Conservation (phyloP, 1,284 basidiomycete species). For the Pascua sp. region DNA sequence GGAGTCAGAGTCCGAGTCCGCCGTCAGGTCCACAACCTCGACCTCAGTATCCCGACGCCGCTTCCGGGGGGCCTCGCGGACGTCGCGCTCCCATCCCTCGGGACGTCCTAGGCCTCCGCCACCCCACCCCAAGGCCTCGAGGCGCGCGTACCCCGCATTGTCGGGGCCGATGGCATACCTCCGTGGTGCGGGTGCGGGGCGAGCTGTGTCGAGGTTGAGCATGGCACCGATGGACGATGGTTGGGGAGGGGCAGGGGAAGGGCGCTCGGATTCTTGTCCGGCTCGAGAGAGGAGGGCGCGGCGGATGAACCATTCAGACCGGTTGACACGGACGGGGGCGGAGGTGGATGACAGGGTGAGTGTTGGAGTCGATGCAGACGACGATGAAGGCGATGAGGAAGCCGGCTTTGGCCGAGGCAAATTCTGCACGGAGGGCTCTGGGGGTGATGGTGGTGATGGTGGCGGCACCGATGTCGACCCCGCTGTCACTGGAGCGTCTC, state of each 20-base stretch:
- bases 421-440: neutral
- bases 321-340: slow-evolving; percentile 26
- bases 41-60: neutral
- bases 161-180: slow-evolving; percentile 43
- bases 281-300: slow-evolving; percentile 29
- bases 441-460: neutral
- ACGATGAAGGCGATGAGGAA: neutral
- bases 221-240: slow-evolving; percentile 30
- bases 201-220: slow-evolving; percentile 21
- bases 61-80: neutral
- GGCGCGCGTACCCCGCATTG: slow-evolving; percentile 41
- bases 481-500: neutral
- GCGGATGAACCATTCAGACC: slow-evolving; percentile 46
- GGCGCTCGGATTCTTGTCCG: slow-evolving; percentile 2
- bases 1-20: slow-evolving; percentile 8
- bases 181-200: slow-evolving; percentile 4
- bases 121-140: slow-evolving; percentile 38
- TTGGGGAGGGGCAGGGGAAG: slow-evolving; percentile 5
- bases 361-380: neutral
- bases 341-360: neutral
- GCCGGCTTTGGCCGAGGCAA: neutral
- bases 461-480: neutral
- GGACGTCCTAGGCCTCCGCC: slow-evolving; percentile 43
- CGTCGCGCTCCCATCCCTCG: slow-evolving; percentile 16
- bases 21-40: slow-evolving; percentile 18